A percentile compares a stretch with the other conserved stretches of the same genome.
phyloP scores from a whole-genome alignment of 441 rosid species.

The Gossypium davidsonii region DNA sequence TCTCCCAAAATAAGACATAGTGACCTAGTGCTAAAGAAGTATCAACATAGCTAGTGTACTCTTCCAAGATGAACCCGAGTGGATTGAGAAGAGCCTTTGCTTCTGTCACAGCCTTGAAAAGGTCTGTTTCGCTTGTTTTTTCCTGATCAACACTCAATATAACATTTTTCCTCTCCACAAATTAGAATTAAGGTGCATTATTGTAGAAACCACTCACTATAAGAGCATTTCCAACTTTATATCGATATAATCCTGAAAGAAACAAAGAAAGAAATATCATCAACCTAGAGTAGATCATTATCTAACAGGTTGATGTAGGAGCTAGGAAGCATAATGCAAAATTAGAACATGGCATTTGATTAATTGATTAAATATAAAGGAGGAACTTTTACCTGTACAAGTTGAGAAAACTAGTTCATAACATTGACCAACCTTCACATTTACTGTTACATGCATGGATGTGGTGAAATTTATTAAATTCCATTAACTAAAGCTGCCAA shows the following conservation, averaged over 20 bases:
- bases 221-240: constrained; percentile 51
- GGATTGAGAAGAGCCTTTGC: constrained; percentile 40
- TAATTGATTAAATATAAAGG: neutral
- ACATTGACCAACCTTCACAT: constrained; percentile 51
- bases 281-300: neutral
- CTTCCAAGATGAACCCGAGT: constrained; percentile 40
- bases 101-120: constrained; percentile 49
- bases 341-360: too few relatives aligned
- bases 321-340: too few relatives aligned
- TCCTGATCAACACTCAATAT: constrained; percentile 46
- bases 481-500: too few relatives aligned
- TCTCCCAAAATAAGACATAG: constrained; percentile 46
- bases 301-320: neutral
- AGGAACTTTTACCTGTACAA: constrained; percentile 33
- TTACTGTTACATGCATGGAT: neutral
- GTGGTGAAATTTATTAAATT: too few relatives aligned
- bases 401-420: constrained; percentile 62
- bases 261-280: constrained; percentile 6
- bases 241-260: constrained; percentile 41
- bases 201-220: constrained; percentile 46
- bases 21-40: constrained; percentile 23
- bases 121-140: constrained; percentile 74
- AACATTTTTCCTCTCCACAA: constrained; percentile 39
- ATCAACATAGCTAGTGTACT: constrained; percentile 63
- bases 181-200: constrained; percentile 41